Base-by-base conservation (phyloP, 306 rosid species). In the Crotalaria pallida region DNA sequence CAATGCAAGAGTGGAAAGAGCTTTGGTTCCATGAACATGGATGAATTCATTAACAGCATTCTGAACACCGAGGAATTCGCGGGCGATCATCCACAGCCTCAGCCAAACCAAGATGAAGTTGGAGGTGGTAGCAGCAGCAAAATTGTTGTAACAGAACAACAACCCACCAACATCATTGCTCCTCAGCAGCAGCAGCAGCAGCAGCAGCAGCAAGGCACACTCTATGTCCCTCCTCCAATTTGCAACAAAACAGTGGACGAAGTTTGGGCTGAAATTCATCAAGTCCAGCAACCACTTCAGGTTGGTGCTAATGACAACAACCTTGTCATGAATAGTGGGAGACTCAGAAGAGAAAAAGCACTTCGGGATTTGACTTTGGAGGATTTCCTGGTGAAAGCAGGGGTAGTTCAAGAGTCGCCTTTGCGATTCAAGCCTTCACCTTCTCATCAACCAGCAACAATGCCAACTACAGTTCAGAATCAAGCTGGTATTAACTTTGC, bases 361-460 rank as follows among this genome's bases (percentile, higher is more conserved):
- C 67, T 86, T 10, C 89, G 87, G 11, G 90, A 85, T 41, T 81
- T 88, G 70, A 88, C 92, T 6, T 61, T 91, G 45, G 97, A 91
- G 70, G 96, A 88, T 69, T 91, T 91, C 71, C 77, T 91, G 2
- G 61, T 88, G 2, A 88, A 83, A 81, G 96, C 92, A 2, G 97
- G 96, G 9, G 87, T 91, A 1, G 96, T 88, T 10, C 80, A 80
- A 36, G 80, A 60, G 65, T 76, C 88, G 16, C 41, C 73, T 4
- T 48, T 51, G 7, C 21, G 34, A 15, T 51, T 45, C 69, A 33
- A 57, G 13, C 23, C 61, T 58, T 38, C 61, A n/a, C 19, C 58
- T 44, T 55, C 15, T 10, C 73, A n/a, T n/a, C n/a, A n/a, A n/a
- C n/a, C n/a, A n/a, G n/a, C 66, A 7, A 53, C 31, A 40, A 64